Conservation (phyloP, 768 basidiomycete genomes). For the Megacollybia marginata region DNA sequence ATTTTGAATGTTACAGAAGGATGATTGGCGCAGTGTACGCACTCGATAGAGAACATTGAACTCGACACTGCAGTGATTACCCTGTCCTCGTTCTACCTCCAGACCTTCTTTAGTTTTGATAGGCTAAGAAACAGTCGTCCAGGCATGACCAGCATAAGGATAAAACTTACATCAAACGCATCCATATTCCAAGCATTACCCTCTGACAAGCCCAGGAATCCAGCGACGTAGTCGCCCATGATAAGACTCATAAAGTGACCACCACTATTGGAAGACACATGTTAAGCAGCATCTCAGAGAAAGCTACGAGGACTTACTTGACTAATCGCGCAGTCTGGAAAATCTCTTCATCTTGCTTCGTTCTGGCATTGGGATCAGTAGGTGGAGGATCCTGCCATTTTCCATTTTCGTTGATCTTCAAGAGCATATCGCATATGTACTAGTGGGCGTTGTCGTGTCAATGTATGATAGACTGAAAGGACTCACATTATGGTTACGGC, state of each 20-base stretch:
- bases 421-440: conserved; percentile 73
- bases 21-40: too few species aligned
- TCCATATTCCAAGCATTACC: conserved; percentile 73
- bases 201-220: conserved; percentile 70
- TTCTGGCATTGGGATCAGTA: conserved; percentile 27
- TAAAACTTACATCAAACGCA: conserved; percentile 57
- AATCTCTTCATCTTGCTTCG: conserved; percentile 64
- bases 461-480: not conserved
- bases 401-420: conserved; percentile 78
- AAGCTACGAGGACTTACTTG: conserved; percentile 76
- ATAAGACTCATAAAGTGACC: too few species aligned
- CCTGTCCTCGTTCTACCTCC: too few species aligned
- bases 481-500: conserved; percentile 80
- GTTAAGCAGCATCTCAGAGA: conserved; percentile 24
- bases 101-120: conserved; percentile 56
- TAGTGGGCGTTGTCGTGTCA: conserved; percentile 17
- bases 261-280: not conserved
- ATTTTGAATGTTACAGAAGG: too few species aligned
- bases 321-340: conserved; percentile 76
- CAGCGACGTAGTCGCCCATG: conserved; percentile 62
- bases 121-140: conserved; percentile 61
- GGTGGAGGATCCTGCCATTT: too few species aligned
- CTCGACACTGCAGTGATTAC: conserved; percentile 71
- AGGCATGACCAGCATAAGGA: conserved; percentile 29
- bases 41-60: conserved; percentile 54